Percentiles rank a stretch among this genome's conserved stretches.
Conservation (phyloP, 768 basidiomycete species). For the Royoungia palumana region DNA sequence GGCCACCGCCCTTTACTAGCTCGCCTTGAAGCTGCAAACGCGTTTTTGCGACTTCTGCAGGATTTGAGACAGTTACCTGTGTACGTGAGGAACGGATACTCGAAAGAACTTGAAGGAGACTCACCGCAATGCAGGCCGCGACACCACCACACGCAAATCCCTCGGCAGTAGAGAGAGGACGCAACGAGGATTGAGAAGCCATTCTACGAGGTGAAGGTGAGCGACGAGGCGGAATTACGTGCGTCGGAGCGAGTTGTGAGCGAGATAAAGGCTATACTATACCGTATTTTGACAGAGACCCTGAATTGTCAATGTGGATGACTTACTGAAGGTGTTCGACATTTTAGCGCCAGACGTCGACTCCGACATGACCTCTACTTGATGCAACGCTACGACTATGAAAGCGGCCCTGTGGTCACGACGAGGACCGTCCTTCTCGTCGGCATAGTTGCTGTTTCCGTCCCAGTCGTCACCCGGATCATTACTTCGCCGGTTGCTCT, state of each 20-base stretch:
- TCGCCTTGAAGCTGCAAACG: constrained; percentile 96
- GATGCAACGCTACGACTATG: constrained; percentile 20
- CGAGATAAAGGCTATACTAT: not conserved
- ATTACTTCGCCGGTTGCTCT: constrained; percentile 65
- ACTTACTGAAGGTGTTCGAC: too few species aligned
- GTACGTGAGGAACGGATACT: constrained; percentile 2
- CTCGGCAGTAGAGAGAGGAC: constrained; percentile 63
- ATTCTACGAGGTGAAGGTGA: constrained; percentile 9
- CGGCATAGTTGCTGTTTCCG: constrained; percentile 51
- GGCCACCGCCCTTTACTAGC: constrained; percentile 66
- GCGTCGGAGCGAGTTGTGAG: not conserved
- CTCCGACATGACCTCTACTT: constrained; percentile 4
- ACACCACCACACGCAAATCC: constrained; percentile 87
- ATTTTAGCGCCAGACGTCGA: too few species aligned
- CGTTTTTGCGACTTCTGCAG: constrained; percentile 81
- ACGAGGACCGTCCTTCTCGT: constrained; percentile 53
- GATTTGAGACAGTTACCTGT: constrained; percentile 81
- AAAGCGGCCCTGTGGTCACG: constrained; percentile 42
- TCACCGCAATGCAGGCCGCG: constrained; percentile 87
- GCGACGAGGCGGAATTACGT: not conserved
- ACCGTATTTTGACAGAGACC: too few species aligned
- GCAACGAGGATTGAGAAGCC: constrained; percentile 13
- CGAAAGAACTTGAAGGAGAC: constrained; percentile 5
- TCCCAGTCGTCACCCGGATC: constrained; percentile 54
- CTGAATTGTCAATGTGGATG: too few species aligned